Evolutionary conservation across 495 filamentous ascomycete species (phyloP).

Genomic region (Hypoxylon lienhwacheense): DNA sequence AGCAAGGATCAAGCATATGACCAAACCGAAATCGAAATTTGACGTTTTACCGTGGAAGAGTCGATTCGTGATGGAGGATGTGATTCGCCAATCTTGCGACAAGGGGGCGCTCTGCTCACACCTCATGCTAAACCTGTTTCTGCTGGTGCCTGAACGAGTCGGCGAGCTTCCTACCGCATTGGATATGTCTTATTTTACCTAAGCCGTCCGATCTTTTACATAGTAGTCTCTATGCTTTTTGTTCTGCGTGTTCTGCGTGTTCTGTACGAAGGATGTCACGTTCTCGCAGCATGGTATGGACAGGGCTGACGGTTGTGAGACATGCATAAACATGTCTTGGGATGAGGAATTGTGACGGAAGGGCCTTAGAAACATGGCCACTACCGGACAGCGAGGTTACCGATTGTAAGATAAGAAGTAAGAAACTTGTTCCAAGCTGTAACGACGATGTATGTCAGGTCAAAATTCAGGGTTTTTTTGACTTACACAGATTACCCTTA

Average conservation of each 20-base stretch:
- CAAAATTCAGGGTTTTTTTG: no score
- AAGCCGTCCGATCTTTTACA: no score
- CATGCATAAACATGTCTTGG: constrained; percentile 9
- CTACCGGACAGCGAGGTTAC: constrained; percentile 11
- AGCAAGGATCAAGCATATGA: constrained; percentile 5
- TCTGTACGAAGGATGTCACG: constrained; percentile 21
- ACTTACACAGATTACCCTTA: no score
- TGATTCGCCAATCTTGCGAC: constrained; percentile 12
- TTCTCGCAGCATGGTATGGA: constrained; percentile 11
- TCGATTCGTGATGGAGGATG: constrained; percentile 17
- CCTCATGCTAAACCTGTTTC: constrained; percentile 6
- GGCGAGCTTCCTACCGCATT: constrained; percentile 27
- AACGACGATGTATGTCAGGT: no score
- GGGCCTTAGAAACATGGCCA: constrained; percentile 23
- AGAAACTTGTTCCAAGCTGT: no score
- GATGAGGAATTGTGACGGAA: constrained; percentile 20
- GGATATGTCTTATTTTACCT: no score
- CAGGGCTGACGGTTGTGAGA: constrained; percentile 30
- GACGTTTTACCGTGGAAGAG: neutral
- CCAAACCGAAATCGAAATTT: no score
- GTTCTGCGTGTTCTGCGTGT: constrained; percentile 1
- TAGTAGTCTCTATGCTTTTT: no score
- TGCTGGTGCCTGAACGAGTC: constrained; percentile 3
- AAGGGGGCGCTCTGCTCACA: neutral
- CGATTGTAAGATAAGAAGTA: constrained; percentile 14